Base-by-base conservation (phyloP, 2,329 filamentous ascomycete species). In the Nannizzia gypsea region DNA sequence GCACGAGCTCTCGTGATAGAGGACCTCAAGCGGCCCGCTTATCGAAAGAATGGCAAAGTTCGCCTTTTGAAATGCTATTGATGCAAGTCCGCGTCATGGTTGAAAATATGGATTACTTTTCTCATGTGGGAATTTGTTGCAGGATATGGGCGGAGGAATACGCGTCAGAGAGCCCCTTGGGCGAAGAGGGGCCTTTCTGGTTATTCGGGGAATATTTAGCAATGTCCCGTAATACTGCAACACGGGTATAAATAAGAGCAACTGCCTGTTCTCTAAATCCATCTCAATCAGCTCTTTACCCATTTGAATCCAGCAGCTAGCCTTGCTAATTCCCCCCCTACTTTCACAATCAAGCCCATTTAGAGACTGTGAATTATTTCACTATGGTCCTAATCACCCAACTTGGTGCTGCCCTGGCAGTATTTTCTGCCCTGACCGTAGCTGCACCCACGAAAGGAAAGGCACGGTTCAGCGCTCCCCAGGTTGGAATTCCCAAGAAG, bases 391-490 rank as follows among this genome's bases (percentile, higher is more conserved):
- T 28, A 22, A 28, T 52, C 13, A 52, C n/a, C 48, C 48, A 52
- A 24, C 22, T 52, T 31, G 48, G 17, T 28, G 48, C 48, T 22
- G 26, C 15, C 13, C 22, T 52, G 48, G 48, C 24, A 31, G 48
- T 52, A 13, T 52, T 22, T 24, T 9, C 48, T 52, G 28, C 48
- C 15, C 15, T 52, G 22, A 52, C 48, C 3, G 48, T 52, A 52
- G 48, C 48, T 24, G 48, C 48, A 52, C 48, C 48, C 48, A 52
- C 48, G 6, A 52, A 52, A 24, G 48, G 48, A 24, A 52, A 52
- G 22, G 48, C 48, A 11, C 48, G 48, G 1, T 52, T 52, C 48
- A 52, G 28, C 15, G 48, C 28, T 52, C 48, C 48, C 24, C 48
- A 52, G 24, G 48, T 52, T 6, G 48, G 22, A 3, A 17, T 52